Base-by-base conservation (phyloP, 2,329 filamentous ascomycete genomes). In the Talaromyces rugulosus region DNA sequence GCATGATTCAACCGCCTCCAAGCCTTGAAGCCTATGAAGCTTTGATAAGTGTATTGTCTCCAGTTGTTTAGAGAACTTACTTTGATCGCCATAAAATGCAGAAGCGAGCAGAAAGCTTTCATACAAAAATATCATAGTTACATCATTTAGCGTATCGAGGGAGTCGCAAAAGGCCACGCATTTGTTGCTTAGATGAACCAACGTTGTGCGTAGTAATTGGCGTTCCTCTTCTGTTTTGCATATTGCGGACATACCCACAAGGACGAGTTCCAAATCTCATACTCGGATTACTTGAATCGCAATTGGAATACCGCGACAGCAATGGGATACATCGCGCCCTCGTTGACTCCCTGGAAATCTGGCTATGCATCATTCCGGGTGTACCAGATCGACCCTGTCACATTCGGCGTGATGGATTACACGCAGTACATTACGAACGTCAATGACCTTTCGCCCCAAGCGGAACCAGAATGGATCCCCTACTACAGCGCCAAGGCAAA, bases 311-410 rank as follows among this genome's bases (percentile, higher is more conserved):
- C 76, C 61, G 83, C 83, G 1, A 70, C 75, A 6, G 77, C 78
- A 56, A 75, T 80, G n/a, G 82, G 81, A 4, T 85, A 85, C 67
- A 79, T 86, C 56, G 79, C 77, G 1, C 83, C 82, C 0, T 82
- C 80, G 7, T 72, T 85, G 66, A 83, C 82, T 11, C 84, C 83
- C n/a, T n/a, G n/a, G 1, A 84, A 77, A 4, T 82, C 80, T 0
- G 83, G 81, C 53, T 81, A 83, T 68, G 82, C 84, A 2, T 78
- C 83, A 2, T 86, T 86, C 72, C 81, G 82, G 51, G 80, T 86
- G 42, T 85, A 86, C 71, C 77, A 80, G 11, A 78, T 87, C 60
- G 84, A 87, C 66, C 81, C 84, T 0, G 78, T 78, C 7, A 85
- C 83, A 1, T 86, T 81, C 66, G 81, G 74, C 36, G 74, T 86